A percentile compares a stretch with the other conserved stretches of the same genome.
Conservation (phyloP, 176 grass and related monocot species). For the Hyparrhenia diplandra region DNA sequence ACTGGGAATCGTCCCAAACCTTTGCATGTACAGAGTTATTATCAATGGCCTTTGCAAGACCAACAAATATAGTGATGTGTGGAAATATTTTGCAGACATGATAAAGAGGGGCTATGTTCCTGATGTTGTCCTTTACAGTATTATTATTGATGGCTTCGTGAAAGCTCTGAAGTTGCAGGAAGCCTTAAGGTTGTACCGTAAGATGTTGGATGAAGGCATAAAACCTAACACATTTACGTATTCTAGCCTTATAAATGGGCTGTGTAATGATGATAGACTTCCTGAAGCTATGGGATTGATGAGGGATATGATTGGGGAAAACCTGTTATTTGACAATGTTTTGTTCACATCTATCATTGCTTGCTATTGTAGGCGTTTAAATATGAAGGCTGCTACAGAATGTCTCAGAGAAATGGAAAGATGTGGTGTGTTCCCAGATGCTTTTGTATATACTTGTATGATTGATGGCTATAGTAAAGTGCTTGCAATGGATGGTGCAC, state of each 20-base stretch:
- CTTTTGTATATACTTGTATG: constrained; percentile 67
- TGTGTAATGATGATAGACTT: constrained; percentile 47
- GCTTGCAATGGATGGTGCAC: constrained; percentile 48
- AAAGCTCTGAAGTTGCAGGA: constrained; percentile 59
- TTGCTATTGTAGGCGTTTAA: constrained; percentile 45
- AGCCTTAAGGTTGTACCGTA: constrained; percentile 42
- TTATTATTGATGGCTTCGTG: constrained; percentile 55
- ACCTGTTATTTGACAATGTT: constrained; percentile 40
- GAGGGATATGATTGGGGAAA: constrained; percentile 32
- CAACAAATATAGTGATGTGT: constrained; percentile 37
- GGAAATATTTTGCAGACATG: constrained; percentile 57
- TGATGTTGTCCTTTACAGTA: constrained; percentile 64
- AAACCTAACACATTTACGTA: constrained; percentile 54
- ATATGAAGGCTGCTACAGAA: constrained; percentile 56
- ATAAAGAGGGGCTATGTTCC: constrained; percentile 63
- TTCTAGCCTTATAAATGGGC: constrained; percentile 57
- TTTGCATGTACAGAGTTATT: constrained; percentile 57
- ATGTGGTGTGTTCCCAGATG: constrained; percentile 36
- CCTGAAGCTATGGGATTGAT: constrained; percentile 39
- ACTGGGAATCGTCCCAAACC: constrained; percentile 54
- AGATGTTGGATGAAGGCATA: constrained; percentile 40
- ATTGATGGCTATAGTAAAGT: constrained; percentile 63
- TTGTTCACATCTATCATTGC: constrained; percentile 59
- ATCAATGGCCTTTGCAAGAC: constrained; percentile 65
- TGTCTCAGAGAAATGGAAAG: constrained; percentile 50